Evolutionary conservation across 176 grass and related monocot genomes (phyloP), one percentile per base, ranked within the genome.

Genomic region (Musa schizocarpa): DNA sequence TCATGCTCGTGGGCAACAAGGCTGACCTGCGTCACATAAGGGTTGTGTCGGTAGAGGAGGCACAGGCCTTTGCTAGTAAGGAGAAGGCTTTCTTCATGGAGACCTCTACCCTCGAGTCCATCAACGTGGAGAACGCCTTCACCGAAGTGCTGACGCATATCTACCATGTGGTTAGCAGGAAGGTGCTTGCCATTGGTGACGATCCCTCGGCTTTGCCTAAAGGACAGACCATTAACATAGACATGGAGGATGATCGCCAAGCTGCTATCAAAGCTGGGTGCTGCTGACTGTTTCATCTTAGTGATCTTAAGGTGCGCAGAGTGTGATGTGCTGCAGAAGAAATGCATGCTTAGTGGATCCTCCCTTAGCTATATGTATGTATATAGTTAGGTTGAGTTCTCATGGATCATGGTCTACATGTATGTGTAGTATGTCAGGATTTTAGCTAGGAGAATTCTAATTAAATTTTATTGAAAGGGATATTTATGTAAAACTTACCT

Each of bases 1-100:
- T 65, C n/a, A 25, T 65, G 63, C 22, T 65, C 20, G 63, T 65
- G 20, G 63, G 63, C 63, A 65, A 65, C 63, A 65, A 65, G 63
- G 63, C 63, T 19, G 63, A 65, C 63, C 63, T 65, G 63, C 8
- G 20, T 10, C n/a, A 65, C 9, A 65, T 65, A 21, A 65, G 63
- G 63, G 63, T 22, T 11, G 63, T 65, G 63, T 11, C 9, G 20
- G 63, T 23, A 21, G 63, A 65, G 63, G 63, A 65, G 24, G 63
- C n/a, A 21, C 20, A 8, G 22, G 63, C 63, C 20, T 24, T 65
- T 11, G 63, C 63, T 6, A 1, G 9, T 9, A 65, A 24, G 22
- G 20, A 65, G n/a, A 1, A 25, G 0, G 63, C 63, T 10, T 65
- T 65, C 63, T 65, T 65, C 63, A 24, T 26, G 63, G 63, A 65